Evolutionary conservation across 352 stramenopile species (phyloP).

Genomic region (Phytophthora tubulina): DNA sequence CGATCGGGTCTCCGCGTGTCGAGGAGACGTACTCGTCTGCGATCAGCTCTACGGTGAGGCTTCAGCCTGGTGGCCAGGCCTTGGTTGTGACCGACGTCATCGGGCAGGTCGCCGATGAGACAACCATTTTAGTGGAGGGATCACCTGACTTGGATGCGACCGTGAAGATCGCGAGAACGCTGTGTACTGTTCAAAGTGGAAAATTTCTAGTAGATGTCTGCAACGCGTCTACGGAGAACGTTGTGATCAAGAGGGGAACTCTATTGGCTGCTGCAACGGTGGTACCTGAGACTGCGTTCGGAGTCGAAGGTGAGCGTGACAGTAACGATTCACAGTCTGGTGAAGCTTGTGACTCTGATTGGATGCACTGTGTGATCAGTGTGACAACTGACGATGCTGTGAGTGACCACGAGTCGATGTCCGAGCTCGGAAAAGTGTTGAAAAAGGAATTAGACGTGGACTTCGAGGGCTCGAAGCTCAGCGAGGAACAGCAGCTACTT

Average conservation of each 20-base stretch:
- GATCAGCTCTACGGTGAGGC: not conserved
- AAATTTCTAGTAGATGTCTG: slow-evolving; percentile 18
- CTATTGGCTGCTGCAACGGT: not conserved
- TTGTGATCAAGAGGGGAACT: slow-evolving; percentile 7
- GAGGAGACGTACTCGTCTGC: too few species aligned
- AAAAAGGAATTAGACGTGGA: too few species aligned
- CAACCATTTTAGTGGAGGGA: not conserved
- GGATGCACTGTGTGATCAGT: too few species aligned
- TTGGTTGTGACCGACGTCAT: not conserved
- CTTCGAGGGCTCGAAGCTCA: slow-evolving; percentile 7
- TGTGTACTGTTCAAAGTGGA: too few species aligned
- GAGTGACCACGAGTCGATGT: too few species aligned
- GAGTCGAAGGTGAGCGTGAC: too few species aligned
- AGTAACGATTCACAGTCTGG: too few species aligned
- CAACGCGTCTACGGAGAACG: slow-evolving; percentile 5
- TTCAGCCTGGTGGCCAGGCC: not conserved
- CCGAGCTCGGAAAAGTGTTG: too few species aligned
- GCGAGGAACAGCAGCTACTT: not conserved
- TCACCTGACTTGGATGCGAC: not conserved
- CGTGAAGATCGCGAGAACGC: slow-evolving; percentile 1
- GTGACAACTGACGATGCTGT: too few species aligned
- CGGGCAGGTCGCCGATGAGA: not conserved
- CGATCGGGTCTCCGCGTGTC: not conserved
- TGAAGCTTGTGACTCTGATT: too few species aligned
- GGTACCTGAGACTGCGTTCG: not conserved